Conservation (phyloP, 2,329 filamentous ascomycete genomes). For the Ophiosphaerella korrae region DNA sequence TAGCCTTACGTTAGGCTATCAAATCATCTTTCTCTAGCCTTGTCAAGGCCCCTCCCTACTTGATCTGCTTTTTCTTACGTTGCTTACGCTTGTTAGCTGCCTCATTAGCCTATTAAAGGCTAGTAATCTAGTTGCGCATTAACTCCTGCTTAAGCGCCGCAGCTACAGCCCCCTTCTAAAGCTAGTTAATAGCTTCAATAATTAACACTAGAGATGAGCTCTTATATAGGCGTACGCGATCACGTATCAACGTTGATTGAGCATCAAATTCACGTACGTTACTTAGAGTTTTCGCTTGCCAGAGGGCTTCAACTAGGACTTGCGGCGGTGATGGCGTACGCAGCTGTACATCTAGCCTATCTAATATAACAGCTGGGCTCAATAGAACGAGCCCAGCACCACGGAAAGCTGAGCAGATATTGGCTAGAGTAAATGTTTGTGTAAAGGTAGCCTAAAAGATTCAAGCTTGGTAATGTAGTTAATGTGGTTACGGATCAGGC, state of each 20-base stretch:
- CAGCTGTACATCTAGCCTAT: conserved; percentile 29
- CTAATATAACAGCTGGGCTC: conserved; percentile 34
- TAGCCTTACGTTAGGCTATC: too few relatives aligned
- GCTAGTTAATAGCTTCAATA: too few relatives aligned
- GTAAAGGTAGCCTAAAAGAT: neutral
- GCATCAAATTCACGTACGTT: too few relatives aligned
- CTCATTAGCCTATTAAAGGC: too few relatives aligned
- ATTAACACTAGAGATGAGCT: too few relatives aligned
- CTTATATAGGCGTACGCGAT: too few relatives aligned
- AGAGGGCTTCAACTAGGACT: neutral
- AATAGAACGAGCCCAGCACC: conserved; percentile 39
- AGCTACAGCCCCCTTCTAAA: neutral
- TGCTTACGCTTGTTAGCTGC: too few relatives aligned
- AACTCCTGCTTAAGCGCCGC: neutral
- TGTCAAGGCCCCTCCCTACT: too few relatives aligned
- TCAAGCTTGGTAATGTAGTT: neutral
- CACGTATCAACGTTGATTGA: too few relatives aligned
- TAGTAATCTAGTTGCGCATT: too few relatives aligned
- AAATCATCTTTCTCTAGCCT: too few relatives aligned
- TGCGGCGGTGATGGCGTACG: conserved; percentile 5
- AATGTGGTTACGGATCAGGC: neutral
- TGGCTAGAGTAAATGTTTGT: conserved; percentile 9
- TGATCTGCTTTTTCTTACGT: too few relatives aligned
- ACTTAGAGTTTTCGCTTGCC: neutral
- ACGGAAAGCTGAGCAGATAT: conserved; percentile 31